Evolutionary conservation across 176 grass and related monocot genomes (phyloP).

Genomic region (Areca catechu): DNA sequence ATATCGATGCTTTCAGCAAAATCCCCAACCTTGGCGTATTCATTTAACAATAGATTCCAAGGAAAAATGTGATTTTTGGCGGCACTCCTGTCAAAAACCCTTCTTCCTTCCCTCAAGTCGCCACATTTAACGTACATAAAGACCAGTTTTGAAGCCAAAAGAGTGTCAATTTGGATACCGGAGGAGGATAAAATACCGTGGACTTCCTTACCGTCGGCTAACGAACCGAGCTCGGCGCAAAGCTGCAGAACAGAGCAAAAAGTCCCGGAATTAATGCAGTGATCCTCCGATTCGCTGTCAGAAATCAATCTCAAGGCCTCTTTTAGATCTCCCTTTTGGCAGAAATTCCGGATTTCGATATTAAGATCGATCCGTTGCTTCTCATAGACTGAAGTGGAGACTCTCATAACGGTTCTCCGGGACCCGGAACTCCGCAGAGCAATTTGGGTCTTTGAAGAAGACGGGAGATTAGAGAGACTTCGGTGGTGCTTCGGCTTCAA

Average conservation of each 20-base stretch:
- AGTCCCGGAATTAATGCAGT: slow-evolving; percentile 20
- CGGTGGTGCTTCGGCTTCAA: background rate
- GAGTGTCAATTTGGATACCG: slow-evolving; percentile 23
- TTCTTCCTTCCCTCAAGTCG: slow-evolving; percentile 41
- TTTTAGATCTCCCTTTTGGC: slow-evolving; percentile 23
- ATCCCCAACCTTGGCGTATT: slow-evolving; percentile 42
- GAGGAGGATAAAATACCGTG: slow-evolving; percentile 42
- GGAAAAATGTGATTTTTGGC: slow-evolving; percentile 24
- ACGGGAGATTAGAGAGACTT: background rate
- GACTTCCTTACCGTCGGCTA: slow-evolving; percentile 47
- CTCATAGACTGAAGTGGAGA: background rate
- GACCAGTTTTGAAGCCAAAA: slow-evolving; percentile 63
- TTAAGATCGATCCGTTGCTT: slow-evolving; percentile 22
- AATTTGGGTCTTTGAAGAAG: background rate
- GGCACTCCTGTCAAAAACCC: slow-evolving; percentile 43
- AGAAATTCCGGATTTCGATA: slow-evolving; percentile 31
- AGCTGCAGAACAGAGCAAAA: slow-evolving; percentile 60
- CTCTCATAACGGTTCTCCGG: background rate
- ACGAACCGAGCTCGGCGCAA: slow-evolving; percentile 41
- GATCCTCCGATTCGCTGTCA: slow-evolving; percentile 17
- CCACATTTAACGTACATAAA: slow-evolving; percentile 82
- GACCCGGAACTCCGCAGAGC: background rate
- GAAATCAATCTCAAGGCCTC: slow-evolving; percentile 36
- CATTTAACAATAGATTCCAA: slow-evolving; percentile 66
- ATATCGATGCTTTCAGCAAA: slow-evolving; percentile 52